Evolutionary conservation across 2,329 filamentous ascomycete species (phyloP), one percentile per base, ranked within the genome.

Genomic region (Aspergillus oerlinghausenensis): DNA sequence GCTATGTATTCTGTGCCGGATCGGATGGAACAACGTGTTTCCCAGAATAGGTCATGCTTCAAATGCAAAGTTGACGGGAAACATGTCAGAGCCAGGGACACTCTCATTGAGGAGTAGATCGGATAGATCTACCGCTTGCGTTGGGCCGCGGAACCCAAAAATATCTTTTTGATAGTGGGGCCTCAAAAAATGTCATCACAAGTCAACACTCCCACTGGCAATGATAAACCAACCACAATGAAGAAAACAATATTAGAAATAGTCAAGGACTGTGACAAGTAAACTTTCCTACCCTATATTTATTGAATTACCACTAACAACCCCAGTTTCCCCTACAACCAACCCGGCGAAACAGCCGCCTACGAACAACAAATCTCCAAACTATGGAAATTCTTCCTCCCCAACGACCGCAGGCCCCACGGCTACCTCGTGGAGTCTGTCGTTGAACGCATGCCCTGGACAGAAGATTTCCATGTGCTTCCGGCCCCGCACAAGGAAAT

Each of bases 331-430:
- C 56, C 56, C 10, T 58, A 58, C 52, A 47, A 47, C 43, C 43
- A 47, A 47, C 28, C 52, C 1, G 56, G 51, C 51, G 56, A 55
- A n/a, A n/a, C 45, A 47, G 52, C 51, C 17, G 32, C 28, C 29
- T 25, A 51, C 26, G 29, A 51, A 23, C 40, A 55, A 42, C 49
- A 35, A 17, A 21, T 48, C 14, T 21, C 28, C 17, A 40, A 52
- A 19, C 40, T 55, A 26, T 58, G 56, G 56, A 55, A 58, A 38
- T 58, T 58, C 38, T 58, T 45, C 28, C 49, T 58, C 38, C 56
- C 56, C 5, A 45, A 58, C 3, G 56, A 58, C 45, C 52, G 49
- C 4, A 48, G 52, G 29, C 56, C 56, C 10, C 56, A 58, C 19
- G 56, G 56, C 21, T 48, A 55, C 11, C 32, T 58, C 29, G 26